A percentile compares a stretch with the other conserved stretches of the same genome.
phyloP scores from a whole-genome alignment of 1,284 basidiomycete genomes.

The Ceratobasidium sp. region DNA sequence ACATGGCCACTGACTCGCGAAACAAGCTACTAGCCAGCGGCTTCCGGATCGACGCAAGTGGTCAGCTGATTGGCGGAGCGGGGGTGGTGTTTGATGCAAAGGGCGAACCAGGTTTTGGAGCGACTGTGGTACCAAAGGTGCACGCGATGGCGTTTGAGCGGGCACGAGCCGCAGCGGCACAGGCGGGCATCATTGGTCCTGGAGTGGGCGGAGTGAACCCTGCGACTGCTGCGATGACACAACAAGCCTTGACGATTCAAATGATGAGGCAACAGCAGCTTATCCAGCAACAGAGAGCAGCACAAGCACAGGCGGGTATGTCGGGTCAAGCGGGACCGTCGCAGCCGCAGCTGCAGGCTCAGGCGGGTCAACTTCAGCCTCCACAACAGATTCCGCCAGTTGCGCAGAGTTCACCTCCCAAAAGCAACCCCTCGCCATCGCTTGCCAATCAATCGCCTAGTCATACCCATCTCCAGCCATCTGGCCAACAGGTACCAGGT shows the following conservation, averaged over 20 bases:
- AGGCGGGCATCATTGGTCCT: background rate
- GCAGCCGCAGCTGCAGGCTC: background rate
- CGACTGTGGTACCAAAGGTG: background rate
- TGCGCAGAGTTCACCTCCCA: background rate
- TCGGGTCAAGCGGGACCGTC: background rate
- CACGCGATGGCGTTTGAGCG: conserved; percentile 18
- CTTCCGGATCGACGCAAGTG: conserved; percentile 6
- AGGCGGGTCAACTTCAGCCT: background rate
- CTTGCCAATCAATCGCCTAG: background rate
- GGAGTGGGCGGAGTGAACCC: background rate
- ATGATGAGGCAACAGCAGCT: background rate
- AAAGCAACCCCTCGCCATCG: background rate
- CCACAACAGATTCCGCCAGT: background rate
- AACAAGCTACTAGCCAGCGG: background rate
- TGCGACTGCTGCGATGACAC: background rate
- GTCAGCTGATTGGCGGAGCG: conserved; percentile 17
- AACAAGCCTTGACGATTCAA: conserved; percentile 9
- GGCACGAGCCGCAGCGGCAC: background rate
- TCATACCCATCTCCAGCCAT: background rate
- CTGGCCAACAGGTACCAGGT: background rate
- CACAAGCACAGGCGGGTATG: background rate
- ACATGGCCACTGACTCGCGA: background rate
- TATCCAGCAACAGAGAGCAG: background rate
- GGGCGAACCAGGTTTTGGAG: conserved; percentile 11
- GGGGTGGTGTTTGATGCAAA: conserved; percentile 14